phyloP scores from a whole-genome alignment of 768 basidiomycete genomes.

The Hydnum rufescens region DNA sequence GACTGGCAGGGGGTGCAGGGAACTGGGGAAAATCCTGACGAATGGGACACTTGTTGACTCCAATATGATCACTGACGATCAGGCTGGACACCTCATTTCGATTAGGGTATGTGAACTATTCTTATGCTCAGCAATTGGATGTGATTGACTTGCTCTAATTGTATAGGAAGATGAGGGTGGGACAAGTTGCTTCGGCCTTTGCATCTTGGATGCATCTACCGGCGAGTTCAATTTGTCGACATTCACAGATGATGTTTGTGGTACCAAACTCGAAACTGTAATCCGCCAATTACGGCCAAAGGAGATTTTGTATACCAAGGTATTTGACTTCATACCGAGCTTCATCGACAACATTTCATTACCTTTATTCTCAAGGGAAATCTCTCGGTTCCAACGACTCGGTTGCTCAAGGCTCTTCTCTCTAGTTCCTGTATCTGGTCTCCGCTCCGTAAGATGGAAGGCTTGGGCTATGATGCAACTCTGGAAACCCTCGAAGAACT shows the following conservation, averaged over 20 bases:
- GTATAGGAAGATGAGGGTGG: slow-evolving; percentile 23
- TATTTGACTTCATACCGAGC: slow-evolving; percentile 19
- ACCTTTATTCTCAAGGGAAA: slow-evolving; percentile 40
- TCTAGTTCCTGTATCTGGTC: slow-evolving; percentile 80
- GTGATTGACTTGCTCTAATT: slow-evolving; percentile 6
- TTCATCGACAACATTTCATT: background rate
- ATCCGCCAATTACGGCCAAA: slow-evolving; percentile 81
- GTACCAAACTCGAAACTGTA: slow-evolving; percentile 84
- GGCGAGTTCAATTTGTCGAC: slow-evolving; percentile 82
- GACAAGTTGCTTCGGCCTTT: slow-evolving; percentile 59
- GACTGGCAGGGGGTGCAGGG: slow-evolving; percentile 24
- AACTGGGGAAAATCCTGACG: slow-evolving; percentile 89
- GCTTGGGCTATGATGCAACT: slow-evolving; percentile 53
- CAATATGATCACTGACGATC: slow-evolving; percentile 73
- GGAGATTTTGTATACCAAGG: slow-evolving; percentile 82
- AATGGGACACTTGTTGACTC: slow-evolving; percentile 90
- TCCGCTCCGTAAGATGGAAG: slow-evolving; percentile 62
- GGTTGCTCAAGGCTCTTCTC: slow-evolving; percentile 62
- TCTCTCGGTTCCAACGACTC: slow-evolving; percentile 60
- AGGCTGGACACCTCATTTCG: slow-evolving; percentile 87
- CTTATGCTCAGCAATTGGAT: background rate
- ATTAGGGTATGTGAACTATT: slow-evolving; percentile 31
- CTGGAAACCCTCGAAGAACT: slow-evolving; percentile 45
- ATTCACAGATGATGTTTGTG: slow-evolving; percentile 82
- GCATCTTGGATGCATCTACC: slow-evolving; percentile 84